Conservation (phyloP, 108 stramenopile species). For the Nitzschia inconspicua region DNA sequence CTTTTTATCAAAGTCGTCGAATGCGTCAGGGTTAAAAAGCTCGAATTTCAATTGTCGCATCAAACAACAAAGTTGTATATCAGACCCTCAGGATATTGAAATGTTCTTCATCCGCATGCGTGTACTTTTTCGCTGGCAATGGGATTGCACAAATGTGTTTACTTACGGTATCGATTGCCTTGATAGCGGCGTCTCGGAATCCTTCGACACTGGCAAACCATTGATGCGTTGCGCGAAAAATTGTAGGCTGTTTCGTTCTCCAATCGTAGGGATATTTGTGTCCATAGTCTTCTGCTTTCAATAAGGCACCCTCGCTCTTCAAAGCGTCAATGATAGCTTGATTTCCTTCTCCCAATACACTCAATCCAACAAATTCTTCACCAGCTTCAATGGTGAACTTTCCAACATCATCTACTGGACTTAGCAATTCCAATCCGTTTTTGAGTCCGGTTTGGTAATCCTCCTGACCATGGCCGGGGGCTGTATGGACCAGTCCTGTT, state of each 20-base stretch:
- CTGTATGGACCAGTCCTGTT: conserved; percentile 98
- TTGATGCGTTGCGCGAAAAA: conserved; percentile 97
- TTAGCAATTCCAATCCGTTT: conserved; percentile 75
- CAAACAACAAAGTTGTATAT: conserved; percentile 14
- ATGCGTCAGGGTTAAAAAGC: conserved; percentile 39
- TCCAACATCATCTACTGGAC: conserved; percentile 94
- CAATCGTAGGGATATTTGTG: conserved; percentile 99
- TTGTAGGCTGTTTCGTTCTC: conserved; percentile 99
- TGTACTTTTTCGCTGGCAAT: not conserved
- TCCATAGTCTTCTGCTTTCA: conserved; percentile 85
- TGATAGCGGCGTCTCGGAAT: conserved; percentile 85
- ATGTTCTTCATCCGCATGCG: not conserved
- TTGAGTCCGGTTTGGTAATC: conserved; percentile 93
- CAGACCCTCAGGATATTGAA: conserved; percentile 36
- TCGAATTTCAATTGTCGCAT: conserved; percentile 20
- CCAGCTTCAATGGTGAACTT: conserved; percentile 94
- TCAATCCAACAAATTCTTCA: conserved; percentile 76
- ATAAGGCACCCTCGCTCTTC: conserved; percentile 67
- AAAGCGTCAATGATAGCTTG: conserved; percentile 85
- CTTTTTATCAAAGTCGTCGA: not conserved
- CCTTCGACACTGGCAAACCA: conserved; percentile 98
- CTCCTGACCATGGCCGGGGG: conserved; percentile 98
- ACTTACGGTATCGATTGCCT: conserved; percentile 88
- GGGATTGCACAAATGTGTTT: not conserved
- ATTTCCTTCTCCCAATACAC: conserved; percentile 89